Conservation (phyloP, 179 eudicot genomes). For the Gypsophila paniculata region DNA sequence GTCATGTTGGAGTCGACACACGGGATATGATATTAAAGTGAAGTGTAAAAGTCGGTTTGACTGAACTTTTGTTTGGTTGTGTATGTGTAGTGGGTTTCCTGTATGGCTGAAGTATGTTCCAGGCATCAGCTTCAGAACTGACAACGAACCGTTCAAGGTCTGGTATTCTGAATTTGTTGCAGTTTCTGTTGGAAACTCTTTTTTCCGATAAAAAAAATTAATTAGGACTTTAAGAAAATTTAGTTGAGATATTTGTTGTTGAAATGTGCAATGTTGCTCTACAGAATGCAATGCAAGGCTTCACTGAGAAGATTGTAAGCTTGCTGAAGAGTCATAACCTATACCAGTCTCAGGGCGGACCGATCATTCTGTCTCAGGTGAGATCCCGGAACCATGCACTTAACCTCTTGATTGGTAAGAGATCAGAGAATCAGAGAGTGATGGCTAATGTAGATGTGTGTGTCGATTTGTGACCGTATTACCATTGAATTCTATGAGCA, state of each 20-base stretch:
- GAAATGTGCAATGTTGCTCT: slow-evolving; percentile 17
- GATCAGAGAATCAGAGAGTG: background rate
- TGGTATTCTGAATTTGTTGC: background rate
- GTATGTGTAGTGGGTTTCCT: slow-evolving; percentile 71
- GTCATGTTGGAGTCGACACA: background rate
- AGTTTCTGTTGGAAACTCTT: background rate
- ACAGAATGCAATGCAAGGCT: slow-evolving; percentile 77
- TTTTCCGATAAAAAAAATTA: no score
- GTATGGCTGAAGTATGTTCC: slow-evolving; percentile 92
- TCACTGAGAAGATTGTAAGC: slow-evolving; percentile 62
- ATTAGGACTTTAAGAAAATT: no score
- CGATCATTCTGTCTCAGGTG: slow-evolving; percentile 84
- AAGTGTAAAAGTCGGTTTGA: background rate
- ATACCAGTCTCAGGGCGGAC: slow-evolving; percentile 90
- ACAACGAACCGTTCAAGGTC: slow-evolving; percentile 91
- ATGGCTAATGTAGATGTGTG: background rate
- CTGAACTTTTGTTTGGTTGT: slow-evolving; percentile 16
- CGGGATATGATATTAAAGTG: no score
- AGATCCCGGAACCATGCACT: background rate
- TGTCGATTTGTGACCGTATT: background rate
- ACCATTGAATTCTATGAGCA: background rate
- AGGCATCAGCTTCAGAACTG: slow-evolving; percentile 84
- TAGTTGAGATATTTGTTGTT: background rate
- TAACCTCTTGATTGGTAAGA: background rate
- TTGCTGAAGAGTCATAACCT: slow-evolving; percentile 67